Evolutionary conservation across 148 eudicot genomes (phyloP).

Genomic region (Cornus kousa): DNA sequence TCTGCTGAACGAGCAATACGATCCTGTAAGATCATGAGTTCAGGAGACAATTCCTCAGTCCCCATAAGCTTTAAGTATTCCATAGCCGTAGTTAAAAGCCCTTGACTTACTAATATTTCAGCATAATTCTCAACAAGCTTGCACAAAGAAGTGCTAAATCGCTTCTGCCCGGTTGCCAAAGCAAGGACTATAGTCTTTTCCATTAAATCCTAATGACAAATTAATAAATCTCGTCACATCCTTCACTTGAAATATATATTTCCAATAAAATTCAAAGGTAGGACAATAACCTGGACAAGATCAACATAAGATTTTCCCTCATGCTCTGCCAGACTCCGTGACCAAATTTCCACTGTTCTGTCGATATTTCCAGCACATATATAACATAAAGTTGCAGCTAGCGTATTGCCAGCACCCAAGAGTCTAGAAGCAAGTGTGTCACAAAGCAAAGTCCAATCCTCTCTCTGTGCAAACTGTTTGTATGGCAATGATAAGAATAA

Average conservation of each 20-base stretch:
- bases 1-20: slow-evolving; percentile 74
- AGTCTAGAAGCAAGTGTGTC: slow-evolving; percentile 92
- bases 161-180: slow-evolving; percentile 91
- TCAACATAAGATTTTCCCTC: slow-evolving; percentile 82
- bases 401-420: slow-evolving; percentile 60
- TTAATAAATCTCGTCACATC: not conserved
- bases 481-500: slow-evolving; percentile 7
- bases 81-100: slow-evolving; percentile 87
- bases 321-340: slow-evolving; percentile 47
- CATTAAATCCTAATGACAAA: slow-evolving; percentile 71
- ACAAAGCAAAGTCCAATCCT: slow-evolving; percentile 84
- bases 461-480: slow-evolving; percentile 81
- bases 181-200: slow-evolving; percentile 93
- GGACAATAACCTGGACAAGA: slow-evolving; percentile 65
- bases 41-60: slow-evolving; percentile 76
- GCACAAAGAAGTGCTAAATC: slow-evolving; percentile 79
- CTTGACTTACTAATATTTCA: slow-evolving; percentile 98
- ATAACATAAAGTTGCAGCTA: slow-evolving; percentile 89
- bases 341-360: slow-evolving; percentile 93
- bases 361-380: slow-evolving; percentile 97
- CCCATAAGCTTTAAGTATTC: slow-evolving; percentile 87
- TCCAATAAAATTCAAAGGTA: not conserved
- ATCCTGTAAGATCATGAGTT: slow-evolving; percentile 77
- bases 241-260: not conserved
- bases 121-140: slow-evolving; percentile 93